Percentiles rank a stretch among this genome's conserved stretches.
Evolutionary conservation across 192 early-diverging fungal genomes (phyloP).

Genomic region (Linnemannia schmuckeri): DNA sequence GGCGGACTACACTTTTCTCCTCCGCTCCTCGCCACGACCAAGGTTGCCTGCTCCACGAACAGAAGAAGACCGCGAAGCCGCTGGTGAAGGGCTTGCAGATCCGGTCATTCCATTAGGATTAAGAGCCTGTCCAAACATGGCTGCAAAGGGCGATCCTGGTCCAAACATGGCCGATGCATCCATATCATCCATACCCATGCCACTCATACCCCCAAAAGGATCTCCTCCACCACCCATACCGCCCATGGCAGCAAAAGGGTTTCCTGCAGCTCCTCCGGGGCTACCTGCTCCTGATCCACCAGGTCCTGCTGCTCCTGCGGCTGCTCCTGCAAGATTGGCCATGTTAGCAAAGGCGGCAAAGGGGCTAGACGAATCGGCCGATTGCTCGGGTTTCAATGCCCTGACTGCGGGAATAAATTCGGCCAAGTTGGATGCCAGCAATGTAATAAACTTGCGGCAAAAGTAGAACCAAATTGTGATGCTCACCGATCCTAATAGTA

Average conservation of each 20-base stretch:
- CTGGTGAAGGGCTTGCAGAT: neutral
- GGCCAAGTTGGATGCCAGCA: slow-evolving; percentile 51
- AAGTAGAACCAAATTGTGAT: slow-evolving; percentile 82
- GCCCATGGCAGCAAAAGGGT: slow-evolving; percentile 40
- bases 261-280: slow-evolving; percentile 18
- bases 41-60: slow-evolving; percentile 47
- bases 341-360: slow-evolving; percentile 28
- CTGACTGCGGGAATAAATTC: slow-evolving; percentile 44
- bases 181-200: slow-evolving; percentile 20
- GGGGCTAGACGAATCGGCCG: slow-evolving; percentile 7
- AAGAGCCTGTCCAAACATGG: slow-evolving; percentile 39
- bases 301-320: slow-evolving; percentile 16
- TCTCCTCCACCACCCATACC: slow-evolving; percentile 26
- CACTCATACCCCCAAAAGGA: slow-evolving; percentile 15
- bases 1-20: slow-evolving; percentile 40
- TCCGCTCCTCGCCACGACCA: slow-evolving; percentile 46
- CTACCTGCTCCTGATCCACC: slow-evolving; percentile 23
- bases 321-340: slow-evolving; percentile 47
- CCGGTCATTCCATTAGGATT: slow-evolving; percentile 13
- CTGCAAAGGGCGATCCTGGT: slow-evolving; percentile 33
- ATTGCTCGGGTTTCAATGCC: slow-evolving; percentile 27
- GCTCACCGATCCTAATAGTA: slow-evolving; percentile 70
- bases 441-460: slow-evolving; percentile 73
- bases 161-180: slow-evolving; percentile 32
- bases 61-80: slow-evolving; percentile 35